These are phyloP conservation scores for Anacardium occidentale DNA, from an alignment of 345 rosid genomes.

Conservation along the genomic window DNA sequence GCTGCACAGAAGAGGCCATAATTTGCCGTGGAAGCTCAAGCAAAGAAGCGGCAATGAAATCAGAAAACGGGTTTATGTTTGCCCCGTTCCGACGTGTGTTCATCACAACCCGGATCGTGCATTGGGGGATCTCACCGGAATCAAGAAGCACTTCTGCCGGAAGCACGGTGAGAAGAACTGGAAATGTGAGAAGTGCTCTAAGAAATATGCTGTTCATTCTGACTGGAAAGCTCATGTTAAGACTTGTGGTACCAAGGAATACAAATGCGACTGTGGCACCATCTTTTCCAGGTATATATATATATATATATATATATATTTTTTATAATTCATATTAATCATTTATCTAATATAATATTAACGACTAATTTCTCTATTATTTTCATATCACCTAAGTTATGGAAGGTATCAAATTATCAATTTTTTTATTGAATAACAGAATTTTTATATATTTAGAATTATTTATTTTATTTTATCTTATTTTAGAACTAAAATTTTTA, in stretches of 20 bases:
- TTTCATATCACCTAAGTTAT: too few species aligned
- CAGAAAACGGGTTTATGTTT: slow-evolving; percentile 53
- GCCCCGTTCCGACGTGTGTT: slow-evolving; percentile 58
- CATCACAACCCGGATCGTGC: slow-evolving; percentile 69
- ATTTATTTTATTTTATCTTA: too few species aligned
- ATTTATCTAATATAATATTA: too few species aligned
- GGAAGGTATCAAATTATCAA: too few species aligned
- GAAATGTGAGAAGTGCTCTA: slow-evolving; percentile 63
- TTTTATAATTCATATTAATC: not conserved
- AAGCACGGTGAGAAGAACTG: slow-evolving; percentile 75
- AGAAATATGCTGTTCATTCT: slow-evolving; percentile 63
- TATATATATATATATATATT: too few species aligned
- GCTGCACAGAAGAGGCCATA: slow-evolving; percentile 32
- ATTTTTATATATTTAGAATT: too few species aligned
- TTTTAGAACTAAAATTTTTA: too few species aligned
- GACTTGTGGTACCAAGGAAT: slow-evolving; percentile 66
- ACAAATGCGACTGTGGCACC: slow-evolving; percentile 66
- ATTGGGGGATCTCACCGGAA: slow-evolving; percentile 64
- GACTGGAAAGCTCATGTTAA: slow-evolving; percentile 76
- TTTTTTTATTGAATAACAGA: too few species aligned
- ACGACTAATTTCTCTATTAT: too few species aligned
- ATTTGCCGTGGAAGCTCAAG: slow-evolving; percentile 42
- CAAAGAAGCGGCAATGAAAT: slow-evolving; percentile 27
- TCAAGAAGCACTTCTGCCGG: slow-evolving; percentile 69
- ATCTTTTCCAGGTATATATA: slow-evolving; percentile 63